Evolutionary conservation across 768 basidiomycete genomes (phyloP).

Genomic region (Coprinopsis cinerea): DNA sequence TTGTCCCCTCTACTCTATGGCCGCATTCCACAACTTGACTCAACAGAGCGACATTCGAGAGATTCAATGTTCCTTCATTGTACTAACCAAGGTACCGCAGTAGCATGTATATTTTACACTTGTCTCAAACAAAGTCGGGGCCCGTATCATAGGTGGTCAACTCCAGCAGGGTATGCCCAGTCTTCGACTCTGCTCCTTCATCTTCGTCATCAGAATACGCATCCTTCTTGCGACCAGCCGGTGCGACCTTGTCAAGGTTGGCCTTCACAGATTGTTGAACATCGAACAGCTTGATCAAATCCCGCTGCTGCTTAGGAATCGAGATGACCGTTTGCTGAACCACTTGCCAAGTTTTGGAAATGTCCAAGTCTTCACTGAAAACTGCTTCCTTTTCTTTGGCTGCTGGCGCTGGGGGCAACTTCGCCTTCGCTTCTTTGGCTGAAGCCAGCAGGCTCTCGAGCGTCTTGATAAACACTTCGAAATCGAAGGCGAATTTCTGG

Average conservation of each 20-base stretch:
- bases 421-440: slow-evolving; percentile 6
- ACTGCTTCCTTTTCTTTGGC: neutral
- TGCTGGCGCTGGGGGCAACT: neutral
- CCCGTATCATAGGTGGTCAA: too few species aligned
- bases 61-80: too few species aligned
- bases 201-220: slow-evolving; percentile 17
- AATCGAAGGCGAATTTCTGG: slow-evolving; percentile 1
- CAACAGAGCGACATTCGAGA: too few species aligned
- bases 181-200: too few species aligned
- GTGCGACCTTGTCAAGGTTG: slow-evolving; percentile 3
- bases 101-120: too few species aligned
- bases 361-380: neutral
- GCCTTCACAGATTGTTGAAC: slow-evolving; percentile 13
- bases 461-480: slow-evolving; percentile 4
- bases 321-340: neutral
- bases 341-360: neutral
- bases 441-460: slow-evolving; percentile 11
- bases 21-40: too few species aligned
- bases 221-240: neutral
- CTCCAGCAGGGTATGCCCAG: too few species aligned
- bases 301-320: neutral
- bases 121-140: too few species aligned
- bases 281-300: slow-evolving; percentile 11
- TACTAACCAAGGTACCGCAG: too few species aligned
- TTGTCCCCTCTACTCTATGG: too few species aligned